Evolutionary conservation across 495 filamentous ascomycete genomes (phyloP).

Genomic region (Geopyxis carbonaria): DNA sequence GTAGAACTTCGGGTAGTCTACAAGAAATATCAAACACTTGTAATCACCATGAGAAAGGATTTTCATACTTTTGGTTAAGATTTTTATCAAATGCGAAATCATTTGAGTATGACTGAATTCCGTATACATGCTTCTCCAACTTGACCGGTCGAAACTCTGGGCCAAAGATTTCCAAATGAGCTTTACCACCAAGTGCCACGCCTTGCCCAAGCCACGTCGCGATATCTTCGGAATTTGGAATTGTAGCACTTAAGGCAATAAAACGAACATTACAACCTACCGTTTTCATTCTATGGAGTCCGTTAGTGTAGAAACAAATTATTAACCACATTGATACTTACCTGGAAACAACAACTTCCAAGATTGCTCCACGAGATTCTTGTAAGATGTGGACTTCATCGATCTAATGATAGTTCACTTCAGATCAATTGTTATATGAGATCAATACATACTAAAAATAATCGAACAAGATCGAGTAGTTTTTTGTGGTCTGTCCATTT

Average conservation of each 20-base stretch:
- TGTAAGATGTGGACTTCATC: conserved; percentile 95
- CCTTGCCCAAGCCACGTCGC: conserved; percentile 80
- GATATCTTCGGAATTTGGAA: conserved; percentile 84
- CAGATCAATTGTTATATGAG: conserved; percentile 3
- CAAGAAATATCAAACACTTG: background rate
- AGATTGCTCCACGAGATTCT: conserved; percentile 69
- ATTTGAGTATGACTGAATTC: conserved; percentile 48
- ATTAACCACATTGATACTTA: conserved; percentile 3
- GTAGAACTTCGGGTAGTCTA: conserved; percentile 56
- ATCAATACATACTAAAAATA: conserved; percentile 51
- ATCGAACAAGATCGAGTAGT: conserved; percentile 66
- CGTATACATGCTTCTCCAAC: conserved; percentile 73
- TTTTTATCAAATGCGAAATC: conserved; percentile 77
- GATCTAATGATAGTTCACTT: conserved; percentile 35
- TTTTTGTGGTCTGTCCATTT: conserved; percentile 85
- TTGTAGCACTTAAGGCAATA: conserved; percentile 78
- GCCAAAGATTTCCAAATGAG: conserved; percentile 61
- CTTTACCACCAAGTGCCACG: conserved; percentile 49
- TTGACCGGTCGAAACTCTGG: conserved; percentile 83
- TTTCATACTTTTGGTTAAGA: conserved; percentile 53
- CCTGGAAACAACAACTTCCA: conserved; percentile 81
- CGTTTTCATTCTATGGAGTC: conserved; percentile 60
- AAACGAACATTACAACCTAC: conserved; percentile 77
- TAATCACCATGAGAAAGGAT: conserved; percentile 3
- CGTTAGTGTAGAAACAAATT: background rate